A percentile compares a stretch with the other conserved stretches of the same genome.
Evolutionary conservation across 148 eudicot genomes (phyloP).

Genomic region (Chenopodium quinoa): DNA sequence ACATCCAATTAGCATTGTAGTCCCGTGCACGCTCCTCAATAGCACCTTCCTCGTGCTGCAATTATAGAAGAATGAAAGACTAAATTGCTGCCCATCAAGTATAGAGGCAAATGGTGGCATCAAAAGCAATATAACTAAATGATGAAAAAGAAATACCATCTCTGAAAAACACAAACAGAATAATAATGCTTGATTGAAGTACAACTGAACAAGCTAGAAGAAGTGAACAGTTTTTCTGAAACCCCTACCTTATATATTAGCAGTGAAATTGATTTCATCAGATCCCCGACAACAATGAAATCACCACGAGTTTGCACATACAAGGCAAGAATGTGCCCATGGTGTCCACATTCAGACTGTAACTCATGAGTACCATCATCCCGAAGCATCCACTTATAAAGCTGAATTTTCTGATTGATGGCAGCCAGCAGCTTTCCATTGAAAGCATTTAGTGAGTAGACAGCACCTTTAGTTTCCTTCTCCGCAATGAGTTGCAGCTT

Average conservation of each 20-base stretch:
- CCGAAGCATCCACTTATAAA: conserved; percentile 95
- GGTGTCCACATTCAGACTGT: conserved; percentile 97
- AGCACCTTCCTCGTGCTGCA: conserved; percentile 97
- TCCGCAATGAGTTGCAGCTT: conserved; percentile 86
- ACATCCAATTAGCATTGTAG: conserved; percentile 98
- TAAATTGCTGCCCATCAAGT: background rate
- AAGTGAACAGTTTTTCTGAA: background rate
- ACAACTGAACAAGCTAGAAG: conserved; percentile 5
- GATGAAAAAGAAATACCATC: background rate
- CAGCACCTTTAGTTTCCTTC: conserved; percentile 97
- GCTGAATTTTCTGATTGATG: conserved; percentile 93
- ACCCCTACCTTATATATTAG: conserved; percentile 76
- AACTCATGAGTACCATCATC: conserved; percentile 90
- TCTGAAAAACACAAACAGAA: background rate
- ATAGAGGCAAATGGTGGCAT: background rate
- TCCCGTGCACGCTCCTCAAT: conserved; percentile 99
- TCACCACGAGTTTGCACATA: conserved; percentile 98
- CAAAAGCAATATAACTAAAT: background rate
- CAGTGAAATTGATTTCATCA: conserved; percentile 94
- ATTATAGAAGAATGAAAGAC: background rate
- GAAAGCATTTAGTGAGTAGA: conserved; percentile 83
- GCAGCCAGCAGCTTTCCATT: conserved; percentile 95
- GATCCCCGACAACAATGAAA: conserved; percentile 92
- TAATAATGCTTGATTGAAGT: background rate
- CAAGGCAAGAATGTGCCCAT: conserved; percentile 95